Evolutionary conservation across 2,329 filamentous ascomycete genomes (phyloP).

Genomic region (Beauveria asiatica): DNA sequence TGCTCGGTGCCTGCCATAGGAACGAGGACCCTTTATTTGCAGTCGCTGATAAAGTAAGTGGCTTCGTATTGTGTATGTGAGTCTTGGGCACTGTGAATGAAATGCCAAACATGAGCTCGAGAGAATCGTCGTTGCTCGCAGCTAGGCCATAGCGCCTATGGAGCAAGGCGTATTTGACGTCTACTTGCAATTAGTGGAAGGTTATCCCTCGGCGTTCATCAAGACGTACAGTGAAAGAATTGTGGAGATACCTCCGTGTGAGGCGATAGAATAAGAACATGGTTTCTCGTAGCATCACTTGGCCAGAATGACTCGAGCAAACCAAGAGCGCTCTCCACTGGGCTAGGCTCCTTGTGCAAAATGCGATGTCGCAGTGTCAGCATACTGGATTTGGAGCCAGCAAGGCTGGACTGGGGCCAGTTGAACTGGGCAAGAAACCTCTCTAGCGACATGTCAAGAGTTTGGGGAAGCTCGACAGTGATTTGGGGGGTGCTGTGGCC

Average conservation of each 20-base stretch:
- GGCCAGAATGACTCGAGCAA: conserved; percentile 90
- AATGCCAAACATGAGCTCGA: conserved; percentile 61
- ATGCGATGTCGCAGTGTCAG: conserved; percentile 72
- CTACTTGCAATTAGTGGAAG: conserved; percentile 26
- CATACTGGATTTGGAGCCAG: conserved; percentile 36
- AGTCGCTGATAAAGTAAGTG: conserved; percentile 40
- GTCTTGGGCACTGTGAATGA: conserved; percentile 66
- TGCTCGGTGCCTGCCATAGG: conserved; percentile 77
- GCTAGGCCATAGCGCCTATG: conserved; percentile 64
- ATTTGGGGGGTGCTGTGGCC: conserved; percentile 62
- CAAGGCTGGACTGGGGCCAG: conserved; percentile 50
- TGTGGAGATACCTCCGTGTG: conserved; percentile 70
- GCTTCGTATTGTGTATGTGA: conserved; percentile 50
- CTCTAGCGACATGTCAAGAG: conserved; percentile 57
- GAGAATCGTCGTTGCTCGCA: conserved; percentile 34
- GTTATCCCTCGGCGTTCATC: not conserved
- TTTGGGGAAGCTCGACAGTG: conserved; percentile 72
- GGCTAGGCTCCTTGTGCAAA: conserved; percentile 45
- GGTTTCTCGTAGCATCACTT: conserved; percentile 49
- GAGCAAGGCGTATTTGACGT: conserved; percentile 69
- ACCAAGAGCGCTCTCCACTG: conserved; percentile 63
- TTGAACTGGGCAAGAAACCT: conserved; percentile 54
- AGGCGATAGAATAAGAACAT: conserved; percentile 78
- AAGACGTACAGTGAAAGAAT: conserved; percentile 65
- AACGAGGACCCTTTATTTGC: conserved; percentile 46